Conservation (phyloP, 768 basidiomycete genomes). For the Butyriboletus loyo region DNA sequence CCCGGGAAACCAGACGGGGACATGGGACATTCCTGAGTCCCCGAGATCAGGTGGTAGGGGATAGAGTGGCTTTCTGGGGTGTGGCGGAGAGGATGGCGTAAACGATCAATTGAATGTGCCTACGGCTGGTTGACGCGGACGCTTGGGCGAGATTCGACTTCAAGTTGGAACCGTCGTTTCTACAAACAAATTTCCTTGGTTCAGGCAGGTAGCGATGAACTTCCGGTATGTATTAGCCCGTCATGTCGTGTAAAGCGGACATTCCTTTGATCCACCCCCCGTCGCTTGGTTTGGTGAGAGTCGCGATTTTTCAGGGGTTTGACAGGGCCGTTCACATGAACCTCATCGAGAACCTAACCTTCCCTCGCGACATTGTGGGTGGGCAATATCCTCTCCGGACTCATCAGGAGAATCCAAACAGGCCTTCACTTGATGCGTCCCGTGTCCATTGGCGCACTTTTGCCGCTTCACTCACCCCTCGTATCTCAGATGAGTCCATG, state of each 20-base stretch:
- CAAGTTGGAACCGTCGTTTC: too few relatives aligned
- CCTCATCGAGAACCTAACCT: conserved; percentile 14
- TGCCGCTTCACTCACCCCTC: conserved; percentile 15
- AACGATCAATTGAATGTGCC: not conserved
- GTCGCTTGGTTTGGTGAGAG: conserved; percentile 8
- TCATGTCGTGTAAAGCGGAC: not conserved
- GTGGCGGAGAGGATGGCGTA: not conserved
- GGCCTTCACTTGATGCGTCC: conserved; percentile 4
- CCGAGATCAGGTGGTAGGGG: conserved; percentile 16
- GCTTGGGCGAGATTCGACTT: not conserved
- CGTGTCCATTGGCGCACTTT: conserved; percentile 9
- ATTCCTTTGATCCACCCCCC: not conserved
- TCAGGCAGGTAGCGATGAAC: not conserved
- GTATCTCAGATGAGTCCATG: not conserved
- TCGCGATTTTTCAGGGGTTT: not conserved
- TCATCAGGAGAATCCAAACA: conserved; percentile 15
- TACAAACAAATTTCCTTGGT: conserved; percentile 1
- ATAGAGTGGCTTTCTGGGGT: not conserved
- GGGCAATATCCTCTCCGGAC: conserved; percentile 4
- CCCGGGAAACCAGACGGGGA: too few relatives aligned
- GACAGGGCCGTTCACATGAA: conserved; percentile 14
- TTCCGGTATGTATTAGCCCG: not conserved
- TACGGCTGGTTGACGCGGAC: not conserved
- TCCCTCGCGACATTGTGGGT: conserved; percentile 2
- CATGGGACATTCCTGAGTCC: conserved; percentile 9